Evolutionary conservation across 306 rosid genomes (phyloP).

Genomic region (Vicia faba): DNA sequence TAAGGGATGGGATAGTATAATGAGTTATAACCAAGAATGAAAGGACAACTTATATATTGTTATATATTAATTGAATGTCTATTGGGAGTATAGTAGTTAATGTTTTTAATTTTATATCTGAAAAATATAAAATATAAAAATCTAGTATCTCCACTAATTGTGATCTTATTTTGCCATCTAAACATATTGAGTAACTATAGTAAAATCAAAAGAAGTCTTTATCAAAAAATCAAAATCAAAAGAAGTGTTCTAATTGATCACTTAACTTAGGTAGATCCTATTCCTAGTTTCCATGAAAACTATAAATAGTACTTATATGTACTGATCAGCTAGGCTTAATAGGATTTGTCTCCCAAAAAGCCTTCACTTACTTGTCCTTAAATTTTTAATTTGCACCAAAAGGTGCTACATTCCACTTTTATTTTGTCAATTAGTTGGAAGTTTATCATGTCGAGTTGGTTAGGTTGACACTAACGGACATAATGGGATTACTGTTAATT

Average conservation of each 20-base stretch:
- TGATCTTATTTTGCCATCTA: not conserved
- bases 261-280: conserved; percentile 29
- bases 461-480: conserved; percentile 23
- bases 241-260: conserved; percentile 35
- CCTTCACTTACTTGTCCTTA: conserved; percentile 1
- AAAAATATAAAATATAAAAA: not conserved
- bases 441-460: conserved; percentile 9
- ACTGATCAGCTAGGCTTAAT: conserved; percentile 30
- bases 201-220: conserved; percentile 9
- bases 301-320: not conserved
- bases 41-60: not conserved
- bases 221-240: not conserved
- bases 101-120: not conserved
- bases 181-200: not conserved
- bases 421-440: conserved; percentile 9
- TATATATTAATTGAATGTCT: not conserved
- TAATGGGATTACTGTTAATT: conserved; percentile 23
- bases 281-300: not conserved
- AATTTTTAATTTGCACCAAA: conserved; percentile 25
- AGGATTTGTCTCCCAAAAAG: conserved; percentile 32
- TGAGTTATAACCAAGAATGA: no score
- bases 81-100: not conserved
- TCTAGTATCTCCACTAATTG: not conserved
- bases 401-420: conserved; percentile 11
- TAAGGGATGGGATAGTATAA: no score